Base-by-base conservation (phyloP, 768 basidiomycete species). In the Leucocoprinus sp. region DNA sequence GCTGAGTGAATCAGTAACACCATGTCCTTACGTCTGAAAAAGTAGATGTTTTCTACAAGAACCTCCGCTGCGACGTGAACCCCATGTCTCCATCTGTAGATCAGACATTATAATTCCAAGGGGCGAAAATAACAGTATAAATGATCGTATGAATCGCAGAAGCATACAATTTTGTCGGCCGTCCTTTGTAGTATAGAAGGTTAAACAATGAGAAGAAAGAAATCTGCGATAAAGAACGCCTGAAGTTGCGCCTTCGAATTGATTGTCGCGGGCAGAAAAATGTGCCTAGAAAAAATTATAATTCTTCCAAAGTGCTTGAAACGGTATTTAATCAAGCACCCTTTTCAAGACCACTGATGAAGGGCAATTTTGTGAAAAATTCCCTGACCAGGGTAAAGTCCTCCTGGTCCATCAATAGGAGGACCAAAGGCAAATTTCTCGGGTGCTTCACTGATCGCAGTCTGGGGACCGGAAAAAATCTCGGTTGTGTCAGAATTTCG, bases 321-420 rank as follows among this genome's bases (percentile, higher is more conserved):
- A 37, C 12, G n/a, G 24, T 18, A 18, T 14, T 7, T 14, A 11
- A 17, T 3, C 8, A 37, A 54, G n/a, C 18, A 72, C 74, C 71
- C 62, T 74, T 72, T 51, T 75, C 71, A 3, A 67, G 55, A 49
- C 72, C 72, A 38, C 67, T 55, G 21, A 75, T 73, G 50, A 72
- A 70, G 0, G 73, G 72, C 2, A 75, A 46, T 14, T 55, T 53
- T 0, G 67, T 52, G 42, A 63, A 63, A 51, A 38, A 52, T 2
- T 39, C 61, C 50, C 17, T 59, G 35, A 43, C 42, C 71, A 0
- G 66, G 66, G 29, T 69, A 54, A 2, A 74, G 42, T 0, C 70
- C 69, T 0, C 55, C 60, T 2, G 59, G 60, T 0, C 71, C 70
- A 39, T 75, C 73, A 23, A 75, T 56, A 9, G 63, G 63, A 1